Conservation (phyloP, 352 stramenopile species). For the Peronospora farinosa region DNA sequence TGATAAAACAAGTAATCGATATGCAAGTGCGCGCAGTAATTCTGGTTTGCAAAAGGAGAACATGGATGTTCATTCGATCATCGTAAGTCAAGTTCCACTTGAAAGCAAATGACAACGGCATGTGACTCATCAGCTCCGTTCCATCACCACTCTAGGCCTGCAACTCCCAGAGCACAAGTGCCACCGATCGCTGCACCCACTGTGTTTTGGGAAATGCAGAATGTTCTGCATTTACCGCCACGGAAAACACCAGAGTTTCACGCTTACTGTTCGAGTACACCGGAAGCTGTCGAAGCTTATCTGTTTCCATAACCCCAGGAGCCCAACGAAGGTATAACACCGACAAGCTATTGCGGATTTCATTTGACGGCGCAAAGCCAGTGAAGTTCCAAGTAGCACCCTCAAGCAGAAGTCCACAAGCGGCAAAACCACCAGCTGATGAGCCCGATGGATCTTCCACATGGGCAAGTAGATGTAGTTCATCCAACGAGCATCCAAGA, state of each 20-base stretch:
- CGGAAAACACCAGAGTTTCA: conserved; percentile 75
- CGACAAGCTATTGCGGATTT: conserved; percentile 65
- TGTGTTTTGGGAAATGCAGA: conserved; percentile 46
- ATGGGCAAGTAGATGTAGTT: conserved; percentile 76
- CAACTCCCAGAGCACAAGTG: conserved; percentile 75
- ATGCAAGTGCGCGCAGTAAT: too few species aligned
- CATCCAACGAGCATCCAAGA: conserved; percentile 81
- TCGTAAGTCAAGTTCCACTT: background rate
- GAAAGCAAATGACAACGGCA: background rate
- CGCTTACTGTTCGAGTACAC: conserved; percentile 82
- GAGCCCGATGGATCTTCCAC: conserved; percentile 32
- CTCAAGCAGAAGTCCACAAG: conserved; percentile 77
- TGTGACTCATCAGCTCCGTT: background rate
- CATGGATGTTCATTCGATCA: background rate
- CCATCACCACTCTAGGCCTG: conserved; percentile 22
- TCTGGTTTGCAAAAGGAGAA: too few species aligned
- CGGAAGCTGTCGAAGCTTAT: conserved; percentile 51
- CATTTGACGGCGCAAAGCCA: conserved; percentile 69
- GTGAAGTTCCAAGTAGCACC: conserved; percentile 63
- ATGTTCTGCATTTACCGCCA: conserved; percentile 55
- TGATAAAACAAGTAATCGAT: too few species aligned
- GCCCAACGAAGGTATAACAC: conserved; percentile 73
- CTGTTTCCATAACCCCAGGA: conserved; percentile 10
- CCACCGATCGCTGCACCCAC: conserved; percentile 80
- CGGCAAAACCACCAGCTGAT: conserved; percentile 42